Evolutionary conservation across 768 basidiomycete genomes (phyloP).

Genomic region (Cystoderma amianthinum): DNA sequence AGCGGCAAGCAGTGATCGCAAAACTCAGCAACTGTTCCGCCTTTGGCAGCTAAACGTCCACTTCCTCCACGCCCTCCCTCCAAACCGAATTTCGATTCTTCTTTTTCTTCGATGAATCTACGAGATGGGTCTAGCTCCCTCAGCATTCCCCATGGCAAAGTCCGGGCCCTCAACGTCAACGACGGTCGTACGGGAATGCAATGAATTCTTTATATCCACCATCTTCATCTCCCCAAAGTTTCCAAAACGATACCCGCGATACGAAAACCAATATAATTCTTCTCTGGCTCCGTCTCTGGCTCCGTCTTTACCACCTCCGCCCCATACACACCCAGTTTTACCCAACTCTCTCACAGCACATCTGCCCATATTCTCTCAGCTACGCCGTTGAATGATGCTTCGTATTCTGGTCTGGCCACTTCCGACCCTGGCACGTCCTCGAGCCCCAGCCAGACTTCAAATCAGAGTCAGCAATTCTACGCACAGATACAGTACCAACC

Average conservation of each 20-base stretch:
- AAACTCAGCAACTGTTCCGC: constrained; percentile 43
- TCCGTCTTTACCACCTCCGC: constrained; percentile 7
- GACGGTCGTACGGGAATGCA: constrained; percentile 9
- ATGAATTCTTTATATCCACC: too few species aligned
- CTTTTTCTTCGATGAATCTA: constrained; percentile 54
- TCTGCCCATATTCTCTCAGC: too few species aligned
- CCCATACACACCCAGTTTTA: constrained; percentile 12
- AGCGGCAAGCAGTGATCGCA: constrained; percentile 67
- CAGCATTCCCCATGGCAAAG: constrained; percentile 17
- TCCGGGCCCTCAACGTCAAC: constrained; percentile 14
- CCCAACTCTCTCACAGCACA: constrained; percentile 9
- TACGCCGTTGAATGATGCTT: too few species aligned
- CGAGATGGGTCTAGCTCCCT: constrained; percentile 15
- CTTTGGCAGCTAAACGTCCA: too few species aligned
- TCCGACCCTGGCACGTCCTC: too few species aligned
- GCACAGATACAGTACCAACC: too few species aligned
- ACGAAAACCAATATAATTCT: too few species aligned
- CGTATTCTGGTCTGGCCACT: too few species aligned
- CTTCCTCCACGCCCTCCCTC: constrained; percentile 38
- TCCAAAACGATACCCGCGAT: too few species aligned
- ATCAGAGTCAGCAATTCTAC: too few species aligned
- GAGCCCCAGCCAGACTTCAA: too few species aligned
- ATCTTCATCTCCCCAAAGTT: too few species aligned
- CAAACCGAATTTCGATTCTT: constrained; percentile 35
- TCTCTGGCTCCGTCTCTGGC: constrained; percentile 8